Percentiles rank a stretch among this genome's conserved stretches.
Evolutionary conservation across 1,284 basidiomycete genomes (phyloP).

Genomic region (Puccinia horiana): DNA sequence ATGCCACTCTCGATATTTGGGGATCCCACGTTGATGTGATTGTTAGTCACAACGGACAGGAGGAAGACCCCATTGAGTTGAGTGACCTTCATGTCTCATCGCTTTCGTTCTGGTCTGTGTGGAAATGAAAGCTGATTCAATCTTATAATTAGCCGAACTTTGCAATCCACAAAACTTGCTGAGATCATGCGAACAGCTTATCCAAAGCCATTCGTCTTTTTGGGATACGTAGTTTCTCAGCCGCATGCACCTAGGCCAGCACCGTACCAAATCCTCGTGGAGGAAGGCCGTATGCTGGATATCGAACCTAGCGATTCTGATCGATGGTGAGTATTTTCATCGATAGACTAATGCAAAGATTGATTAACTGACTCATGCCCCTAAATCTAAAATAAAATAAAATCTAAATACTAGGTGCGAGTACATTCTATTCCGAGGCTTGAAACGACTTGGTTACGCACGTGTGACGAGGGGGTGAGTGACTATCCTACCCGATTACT

Average conservation of each 20-base stretch:
- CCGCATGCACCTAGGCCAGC: constrained; percentile 73
- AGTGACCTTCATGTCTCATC: constrained; percentile 1
- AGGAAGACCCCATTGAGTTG: constrained; percentile 48
- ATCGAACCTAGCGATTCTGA: constrained; percentile 72
- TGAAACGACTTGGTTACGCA: constrained; percentile 44
- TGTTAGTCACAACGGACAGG: constrained; percentile 87
- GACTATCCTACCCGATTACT: not conserved
- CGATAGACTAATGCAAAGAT: constrained; percentile 64
- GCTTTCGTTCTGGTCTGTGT: not conserved
- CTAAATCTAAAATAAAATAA: too few species aligned
- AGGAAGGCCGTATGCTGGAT: constrained; percentile 62
- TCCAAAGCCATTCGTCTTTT: constrained; percentile 78
- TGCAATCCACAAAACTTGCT: constrained; percentile 81
- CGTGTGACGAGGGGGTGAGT: constrained; percentile 47
- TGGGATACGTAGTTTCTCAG: constrained; percentile 79
- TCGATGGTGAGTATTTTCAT: constrained; percentile 74
- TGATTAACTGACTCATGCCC: not conserved
- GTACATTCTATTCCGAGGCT: constrained; percentile 45
- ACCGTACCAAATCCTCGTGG: constrained; percentile 76
- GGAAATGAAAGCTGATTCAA: not conserved
- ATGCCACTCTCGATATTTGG: constrained; percentile 80
- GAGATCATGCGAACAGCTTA: constrained; percentile 73
- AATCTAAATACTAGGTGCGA: constrained; percentile 44
- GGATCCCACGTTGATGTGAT: constrained; percentile 78
- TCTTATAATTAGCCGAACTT: constrained; percentile 73